phyloP scores from a whole-genome alignment of 257 asterid species.

The Primulina tabacum region DNA sequence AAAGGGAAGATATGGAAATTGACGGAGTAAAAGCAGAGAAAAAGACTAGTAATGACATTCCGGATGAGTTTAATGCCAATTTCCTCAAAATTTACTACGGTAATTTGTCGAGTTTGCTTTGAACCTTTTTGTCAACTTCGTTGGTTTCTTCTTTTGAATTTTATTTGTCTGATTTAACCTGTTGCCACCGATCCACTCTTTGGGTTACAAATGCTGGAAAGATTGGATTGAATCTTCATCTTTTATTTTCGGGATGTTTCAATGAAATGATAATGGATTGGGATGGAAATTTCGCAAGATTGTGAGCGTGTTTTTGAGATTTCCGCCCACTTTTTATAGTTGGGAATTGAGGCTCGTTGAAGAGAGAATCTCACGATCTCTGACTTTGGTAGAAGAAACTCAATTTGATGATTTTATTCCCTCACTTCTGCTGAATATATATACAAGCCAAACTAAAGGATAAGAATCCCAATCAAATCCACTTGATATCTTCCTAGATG shows the following conservation, averaged over 20 bases:
- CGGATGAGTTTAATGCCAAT: conserved; percentile 59
- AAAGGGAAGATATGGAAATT: conserved; percentile 54
- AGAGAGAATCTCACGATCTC: too few relatives aligned
- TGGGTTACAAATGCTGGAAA: background rate
- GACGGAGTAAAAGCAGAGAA: conserved; percentile 41
- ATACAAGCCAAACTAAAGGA: too few relatives aligned
- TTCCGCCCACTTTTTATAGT: too few relatives aligned
- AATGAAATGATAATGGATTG: background rate
- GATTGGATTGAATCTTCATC: background rate
- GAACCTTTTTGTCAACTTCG: background rate
- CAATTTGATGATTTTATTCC: too few relatives aligned
- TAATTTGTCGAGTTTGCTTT: conserved; percentile 16
- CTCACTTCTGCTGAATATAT: too few relatives aligned
- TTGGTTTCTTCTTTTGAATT: conserved; percentile 8
- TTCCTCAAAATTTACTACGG: conserved; percentile 76
- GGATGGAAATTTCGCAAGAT: background rate
- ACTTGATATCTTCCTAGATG: too few relatives aligned
- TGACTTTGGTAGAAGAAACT: too few relatives aligned
- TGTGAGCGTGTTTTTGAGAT: too few relatives aligned
- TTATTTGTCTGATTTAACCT: background rate
- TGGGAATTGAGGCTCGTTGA: too few relatives aligned
- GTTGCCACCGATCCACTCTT: background rate
- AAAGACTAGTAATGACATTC: conserved; percentile 30
- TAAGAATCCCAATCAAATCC: too few relatives aligned
- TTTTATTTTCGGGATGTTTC: background rate